Conservation (phyloP, 1,139 yeast genomes). For the Hyphopichia wangnamkhiaoensis region DNA sequence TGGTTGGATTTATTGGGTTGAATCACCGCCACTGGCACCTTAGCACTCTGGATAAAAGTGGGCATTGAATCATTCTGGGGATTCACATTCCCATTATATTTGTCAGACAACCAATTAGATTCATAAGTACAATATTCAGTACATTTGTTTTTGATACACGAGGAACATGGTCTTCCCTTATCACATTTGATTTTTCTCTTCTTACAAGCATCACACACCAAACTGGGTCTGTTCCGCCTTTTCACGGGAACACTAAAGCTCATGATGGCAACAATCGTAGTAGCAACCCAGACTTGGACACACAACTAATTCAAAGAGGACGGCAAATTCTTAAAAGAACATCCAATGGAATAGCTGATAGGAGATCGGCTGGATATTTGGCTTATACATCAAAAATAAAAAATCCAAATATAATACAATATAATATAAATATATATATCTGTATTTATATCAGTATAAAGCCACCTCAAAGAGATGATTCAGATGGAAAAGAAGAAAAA, state of each 20-base stretch:
- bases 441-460: no score
- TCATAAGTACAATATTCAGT: conserved; percentile 23
- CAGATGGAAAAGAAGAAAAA: no score
- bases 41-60: not conserved
- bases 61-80: no score
- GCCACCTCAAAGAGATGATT: no score
- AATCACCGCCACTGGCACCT: conserved; percentile 1
- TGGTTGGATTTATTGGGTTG: not conserved
- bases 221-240: conserved; percentile 20
- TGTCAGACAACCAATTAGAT: conserved; percentile 4
- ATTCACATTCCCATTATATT: not conserved
- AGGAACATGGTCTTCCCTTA: conserved; percentile 27
- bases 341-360: no score
- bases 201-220: conserved; percentile 31
- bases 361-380: no score
- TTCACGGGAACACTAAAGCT: not conserved
- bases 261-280: not conserved
- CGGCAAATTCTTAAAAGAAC: no score
- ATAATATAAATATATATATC: no score
- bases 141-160: conserved; percentile 23
- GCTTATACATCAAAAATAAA: no score
- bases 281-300: no score
- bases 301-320: no score
- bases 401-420: no score
- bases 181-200: conserved; percentile 33